Evolutionary conservation across 345 rosid species (phyloP), one percentile per base, ranked within the genome.

Genomic region (Kandelia obovata): DNA sequence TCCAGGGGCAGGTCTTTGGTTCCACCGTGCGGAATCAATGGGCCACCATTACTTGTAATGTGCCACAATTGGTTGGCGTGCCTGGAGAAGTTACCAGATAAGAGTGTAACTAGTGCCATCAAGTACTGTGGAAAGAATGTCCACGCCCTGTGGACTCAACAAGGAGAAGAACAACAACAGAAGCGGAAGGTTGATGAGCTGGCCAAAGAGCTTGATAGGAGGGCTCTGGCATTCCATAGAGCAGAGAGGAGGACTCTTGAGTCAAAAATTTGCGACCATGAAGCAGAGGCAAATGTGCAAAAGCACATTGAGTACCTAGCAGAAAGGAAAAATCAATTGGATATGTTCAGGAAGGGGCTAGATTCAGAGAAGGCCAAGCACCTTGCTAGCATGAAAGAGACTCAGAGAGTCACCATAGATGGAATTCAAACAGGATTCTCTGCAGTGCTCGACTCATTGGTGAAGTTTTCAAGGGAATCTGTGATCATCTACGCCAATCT

Each of bases 141-240:
- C 58, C 78, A 46, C 20, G 61, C 66, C 0, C 15, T 84, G 55
- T 75, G 74, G 80, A 59, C 46, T 66, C 83, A 82, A 55, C 85
- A 84, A 53, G 79, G 85, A 20, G 72, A 78, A 32, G 85, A 84
- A 71, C 79, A 75, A 30, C 73, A 84, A 5, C 84, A 71, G 31
- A 82, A 78, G 81, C 80, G 83, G 63, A 82, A 84, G 47, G 78
- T 77, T 13, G 79, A 79, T 57, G 67, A 58, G n/a, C 65, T 84
- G 7, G 65, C 71, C 16, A 77, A 74, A 56, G 78, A 82, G 57
- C 74, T 68, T 28, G 81, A 79, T 7, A 70, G 65, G 72, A 79
- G 61, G 64, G 70, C 56, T 58, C 35, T 58, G 61, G 81, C 71
- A 32, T 70, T 74, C n/a, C 73, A 75, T 62, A 79, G 72, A 58